Percentiles rank a stretch among this genome's conserved stretches.
These are phyloP conservation scores for Populus hybrid DNA, from an alignment of 441 rosid species.

Conservation along the genomic window DNA sequence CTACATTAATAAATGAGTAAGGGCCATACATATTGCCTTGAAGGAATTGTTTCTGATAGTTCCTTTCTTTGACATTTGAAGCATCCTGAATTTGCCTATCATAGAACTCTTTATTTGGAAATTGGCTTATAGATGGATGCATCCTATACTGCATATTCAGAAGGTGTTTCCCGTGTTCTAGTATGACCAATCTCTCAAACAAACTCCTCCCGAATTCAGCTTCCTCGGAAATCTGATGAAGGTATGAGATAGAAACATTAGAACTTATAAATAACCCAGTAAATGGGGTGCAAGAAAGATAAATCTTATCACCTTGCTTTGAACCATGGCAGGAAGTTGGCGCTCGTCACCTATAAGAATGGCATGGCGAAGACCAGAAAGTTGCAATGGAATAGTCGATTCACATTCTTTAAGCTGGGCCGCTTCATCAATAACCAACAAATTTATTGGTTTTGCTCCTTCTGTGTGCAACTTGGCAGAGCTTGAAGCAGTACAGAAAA, in stretches of 20 bases:
- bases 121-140: slow-evolving; percentile 54
- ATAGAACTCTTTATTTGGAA: slow-evolving; percentile 44
- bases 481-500: slow-evolving; percentile 49
- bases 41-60: slow-evolving; percentile 24
- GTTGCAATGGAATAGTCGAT: slow-evolving; percentile 47
- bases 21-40: slow-evolving; percentile 39
- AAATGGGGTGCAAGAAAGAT: no score
- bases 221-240: slow-evolving; percentile 26
- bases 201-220: slow-evolving; percentile 51
- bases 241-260: background rate
- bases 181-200: slow-evolving; percentile 46
- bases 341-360: slow-evolving; percentile 47
- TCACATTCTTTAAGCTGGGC: slow-evolving; percentile 65
- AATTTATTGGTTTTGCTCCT: slow-evolving; percentile 8
- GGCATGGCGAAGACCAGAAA: slow-evolving; percentile 37
- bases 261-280: background rate
- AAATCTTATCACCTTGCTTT: slow-evolving; percentile 34
- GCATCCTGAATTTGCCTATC: slow-evolving; percentile 28
- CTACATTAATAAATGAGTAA: slow-evolving; percentile 43
- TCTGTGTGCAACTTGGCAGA: slow-evolving; percentile 25
- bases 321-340: slow-evolving; percentile 51
- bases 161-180: slow-evolving; percentile 33
- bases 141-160: slow-evolving; percentile 49
- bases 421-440: slow-evolving; percentile 52
- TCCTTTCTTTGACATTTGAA: slow-evolving; percentile 17